Base-by-base conservation (phyloP, 371 early-diverging fungal species). In the Umbelopsis sp. region DNA sequence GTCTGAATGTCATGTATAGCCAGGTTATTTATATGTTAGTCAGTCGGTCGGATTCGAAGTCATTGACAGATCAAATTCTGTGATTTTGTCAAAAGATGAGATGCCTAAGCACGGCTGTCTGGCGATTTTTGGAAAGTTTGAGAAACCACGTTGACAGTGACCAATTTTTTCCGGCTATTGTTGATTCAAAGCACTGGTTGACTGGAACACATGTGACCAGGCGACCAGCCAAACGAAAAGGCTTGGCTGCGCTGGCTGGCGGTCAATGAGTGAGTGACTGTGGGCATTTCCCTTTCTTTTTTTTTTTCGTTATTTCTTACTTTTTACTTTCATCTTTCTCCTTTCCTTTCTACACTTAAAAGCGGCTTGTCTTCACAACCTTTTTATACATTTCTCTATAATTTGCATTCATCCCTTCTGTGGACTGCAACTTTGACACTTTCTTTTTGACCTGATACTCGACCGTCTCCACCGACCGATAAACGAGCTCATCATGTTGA, bases 401-500 rank as follows among this genome's bases (percentile, higher is more conserved):
- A 11, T 51, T 51, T 51, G 52, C 22, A 25, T 22, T 12, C 6
- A 51, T 25, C 22, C 29, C 50, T 29, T 51, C 24, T 25, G 25
- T 51, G 52, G 52, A 22, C 52, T 51, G 52, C 52, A 51, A 8
- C 12, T 51, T 51, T 22, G 29, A 57, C 57, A 35, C 29, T 35
- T 18, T 48, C 48, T n/a, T 12, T 20, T 48, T 48, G 48, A 29
- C 57, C 16, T 57, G 35, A 57, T 35, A 16, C 57, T 57, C 37
- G 57, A 57, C 57, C 57, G 57, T 57, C 57, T 57, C 57, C 35
- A 57, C 35, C 57, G 35, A 57, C 16, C 35, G 57, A 57, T 35
- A 57, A 57, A 57, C 57, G 57, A 57, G 57, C 57, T 57, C 57
- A 57, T 57, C 57, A 57, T 57, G 57, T 57, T 57, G 57, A 57